Evolutionary conservation across 768 basidiomycete genomes (phyloP), one percentile per base, ranked within the genome.

Genomic region (Phylloporus sp.): DNA sequence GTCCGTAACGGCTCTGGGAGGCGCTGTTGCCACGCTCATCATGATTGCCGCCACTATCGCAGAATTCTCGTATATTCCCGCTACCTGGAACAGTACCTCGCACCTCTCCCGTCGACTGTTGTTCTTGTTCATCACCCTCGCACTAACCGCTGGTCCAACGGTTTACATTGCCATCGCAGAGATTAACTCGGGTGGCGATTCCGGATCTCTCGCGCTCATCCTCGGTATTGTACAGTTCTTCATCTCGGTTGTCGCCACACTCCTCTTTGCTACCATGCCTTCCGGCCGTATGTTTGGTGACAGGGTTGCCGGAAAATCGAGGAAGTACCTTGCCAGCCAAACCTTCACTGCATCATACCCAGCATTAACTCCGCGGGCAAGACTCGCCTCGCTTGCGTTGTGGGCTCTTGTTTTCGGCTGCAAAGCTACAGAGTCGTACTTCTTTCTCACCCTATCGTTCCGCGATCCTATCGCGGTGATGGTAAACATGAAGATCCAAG

Each of bases 281-380:
- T 96, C 93, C 1, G 96, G 93, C 0, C 83, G 95, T 17, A 97
- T 98, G 92, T 99, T 99, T 61, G 96, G 96, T 26, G 96, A 99
- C 65, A 82, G 95, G 44, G 96, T 99, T 0, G 90, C 87, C 0
- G 88, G 95, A 41, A 97, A 95, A 71, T 85, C 84, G 13, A 76
- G 96, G 54, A 99, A 99, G 64, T 98, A 99, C 65, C 86, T 99
- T 36, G 96, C 96, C 8, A 93, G 86, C 53, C 96, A 99, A 65
- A 98, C 96, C 0, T 98, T 99, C 71, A 98, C 96, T 0, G 96
- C 95, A 0, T 89, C 87, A 47, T 99, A 99, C 66, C 94, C 92
- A 0, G 54, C 72, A 5, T 72, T 98, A 26, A 71, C 73, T 33
- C 63, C 71, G 37, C 69, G 70, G 38, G 81, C 82, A 21, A 86